Conservation (phyloP, 163 green algal species). For the Botryococcus braunii region DNA sequence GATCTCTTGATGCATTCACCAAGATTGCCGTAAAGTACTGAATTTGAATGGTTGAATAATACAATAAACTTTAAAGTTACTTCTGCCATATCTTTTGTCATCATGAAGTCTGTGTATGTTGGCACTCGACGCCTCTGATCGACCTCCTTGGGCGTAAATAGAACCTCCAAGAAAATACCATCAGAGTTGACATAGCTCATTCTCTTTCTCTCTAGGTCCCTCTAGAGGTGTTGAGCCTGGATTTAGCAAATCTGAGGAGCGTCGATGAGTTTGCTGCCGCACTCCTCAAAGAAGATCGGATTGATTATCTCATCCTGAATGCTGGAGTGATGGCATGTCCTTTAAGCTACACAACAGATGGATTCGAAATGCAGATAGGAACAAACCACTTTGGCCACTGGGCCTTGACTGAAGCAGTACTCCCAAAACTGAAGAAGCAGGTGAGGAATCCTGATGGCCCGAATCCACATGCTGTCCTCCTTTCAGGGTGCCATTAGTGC, state of each 20-base stretch:
- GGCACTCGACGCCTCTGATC: no score
- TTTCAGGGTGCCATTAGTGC: background rate
- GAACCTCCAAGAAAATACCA: background rate
- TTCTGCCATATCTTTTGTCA: background rate
- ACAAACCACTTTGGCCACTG: conserved; percentile 46
- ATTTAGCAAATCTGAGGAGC: conserved; percentile 17
- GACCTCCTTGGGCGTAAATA: background rate
- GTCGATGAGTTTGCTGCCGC: conserved; percentile 6
- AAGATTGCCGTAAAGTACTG: no score
- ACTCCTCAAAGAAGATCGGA: background rate
- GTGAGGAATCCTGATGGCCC: conserved; percentile 3
- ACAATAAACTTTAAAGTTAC: background rate
- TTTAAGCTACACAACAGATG: conserved; percentile 22
- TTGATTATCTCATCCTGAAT: conserved; percentile 20
- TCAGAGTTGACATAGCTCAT: background rate
- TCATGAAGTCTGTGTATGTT: no score
- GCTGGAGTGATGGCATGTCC: conserved; percentile 30
- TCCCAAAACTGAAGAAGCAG: conserved; percentile 17
- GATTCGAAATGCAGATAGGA: conserved; percentile 38
- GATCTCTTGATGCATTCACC: no score
- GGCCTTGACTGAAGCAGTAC: conserved; percentile 18
- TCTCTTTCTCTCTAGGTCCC: conserved; percentile 2
- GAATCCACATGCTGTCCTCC: background rate
- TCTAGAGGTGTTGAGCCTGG: conserved; percentile 12
- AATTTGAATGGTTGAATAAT: background rate